Evolutionary conservation across 352 stramenopile species (phyloP), one percentile per base, ranked within the genome.

Genomic region (Globisporangium viniferum): DNA sequence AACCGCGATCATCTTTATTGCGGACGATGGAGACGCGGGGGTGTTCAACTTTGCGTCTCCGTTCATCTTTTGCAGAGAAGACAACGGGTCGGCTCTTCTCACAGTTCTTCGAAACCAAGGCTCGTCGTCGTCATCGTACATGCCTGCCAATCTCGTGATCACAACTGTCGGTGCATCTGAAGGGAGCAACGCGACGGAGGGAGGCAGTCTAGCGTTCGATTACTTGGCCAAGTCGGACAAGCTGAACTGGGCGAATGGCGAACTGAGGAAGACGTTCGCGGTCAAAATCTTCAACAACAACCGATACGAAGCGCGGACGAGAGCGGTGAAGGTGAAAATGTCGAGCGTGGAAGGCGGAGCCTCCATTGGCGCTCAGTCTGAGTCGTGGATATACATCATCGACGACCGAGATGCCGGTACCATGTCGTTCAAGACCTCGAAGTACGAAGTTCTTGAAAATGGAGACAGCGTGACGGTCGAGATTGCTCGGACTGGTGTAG

Each of bases 271-370:
- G 64, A 79, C 67, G 0, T 90, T 93, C 29, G 62, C 78, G 0
- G 77, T 93, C 33, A 87, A 81, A 48, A 54, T 93, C 5, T 91
- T 91, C 62, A 93, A 93, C 69, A 93, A 91, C 68, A 75, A 80
- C 1, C 74, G 71, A 36, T 91, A 93, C 70, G 67, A 93, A 31
- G 53, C 78, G 14, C 33, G 64, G 4, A 72, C 81, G 6, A 66
- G 81, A 57, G 69, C 82, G 2, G 75, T 93, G 55, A 84, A 87
- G 67, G 74, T 93, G 33, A 70, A 55, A 10, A 77, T 93, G 66
- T 59, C 68, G 14, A 77, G 64, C 1, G 84, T 89, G 9, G 73
- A 73, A 51, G 84, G 84, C 31, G 84, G 84, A 5, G 84, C 84
- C 2, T 73, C 68, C 18, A 91, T 91, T 54, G 81, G 80, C 18